Percentiles rank a stretch among this genome's conserved stretches.
Evolutionary conservation across 2,329 filamentous ascomycete species (phyloP).

Genomic region (Colletotrichum cordylinicola): DNA sequence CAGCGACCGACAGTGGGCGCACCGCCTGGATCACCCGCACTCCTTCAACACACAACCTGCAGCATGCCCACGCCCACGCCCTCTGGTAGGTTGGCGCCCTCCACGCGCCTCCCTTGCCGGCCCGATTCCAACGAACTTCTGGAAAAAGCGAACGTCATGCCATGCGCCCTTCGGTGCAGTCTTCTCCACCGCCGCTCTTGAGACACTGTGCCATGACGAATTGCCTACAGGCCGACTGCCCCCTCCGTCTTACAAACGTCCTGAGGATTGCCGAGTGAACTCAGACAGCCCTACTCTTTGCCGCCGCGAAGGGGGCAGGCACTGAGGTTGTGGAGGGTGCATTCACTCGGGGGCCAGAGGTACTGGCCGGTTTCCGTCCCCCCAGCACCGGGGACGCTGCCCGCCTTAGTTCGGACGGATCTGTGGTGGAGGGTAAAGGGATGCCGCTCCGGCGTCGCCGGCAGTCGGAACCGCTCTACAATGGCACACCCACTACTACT

Average conservation of each 20-base stretch:
- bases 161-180: constrained; percentile 6
- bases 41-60: neutral
- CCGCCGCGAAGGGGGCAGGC: neutral
- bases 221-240: neutral
- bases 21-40: constrained; percentile 7
- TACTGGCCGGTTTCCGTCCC: constrained; percentile 2
- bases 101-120: constrained; percentile 14
- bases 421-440: neutral
- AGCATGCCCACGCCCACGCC: neutral
- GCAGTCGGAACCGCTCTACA: neutral
- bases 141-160: constrained; percentile 17
- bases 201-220: constrained; percentile 10
- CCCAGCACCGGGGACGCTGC: neutral
- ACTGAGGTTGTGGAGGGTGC: neutral
- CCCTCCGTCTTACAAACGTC: neutral
- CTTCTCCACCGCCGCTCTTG: neutral
- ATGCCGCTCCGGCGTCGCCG: constrained; percentile 17
- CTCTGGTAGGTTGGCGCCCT: constrained; percentile 13
- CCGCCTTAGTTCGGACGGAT: constrained; percentile 5
- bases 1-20: constrained; percentile 1
- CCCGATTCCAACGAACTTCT: constrained; percentile 20
- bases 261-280: neutral
- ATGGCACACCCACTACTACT: neutral
- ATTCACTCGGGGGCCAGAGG: neutral
- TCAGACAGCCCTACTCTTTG: neutral